Base-by-base conservation (phyloP, 2,329 filamentous ascomycete genomes). In the Monosporascus sp. region DNA sequence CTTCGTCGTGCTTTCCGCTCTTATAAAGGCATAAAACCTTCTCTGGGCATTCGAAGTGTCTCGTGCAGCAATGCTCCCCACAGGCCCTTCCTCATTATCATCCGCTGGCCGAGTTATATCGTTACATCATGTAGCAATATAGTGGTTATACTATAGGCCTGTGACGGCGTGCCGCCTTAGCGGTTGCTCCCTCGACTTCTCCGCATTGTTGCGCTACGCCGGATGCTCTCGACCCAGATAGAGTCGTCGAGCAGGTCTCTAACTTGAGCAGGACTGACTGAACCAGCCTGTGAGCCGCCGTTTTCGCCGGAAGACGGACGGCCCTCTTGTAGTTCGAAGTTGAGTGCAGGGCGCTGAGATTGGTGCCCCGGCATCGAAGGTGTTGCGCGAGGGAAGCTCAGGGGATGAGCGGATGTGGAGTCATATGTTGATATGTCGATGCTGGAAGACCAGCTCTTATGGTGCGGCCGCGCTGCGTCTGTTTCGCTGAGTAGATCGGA, bases 211-310 rank as follows among this genome's bases (percentile, higher is more conserved):
- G 94, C 91, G 73, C 91, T 96, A 57, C 91, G 81, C 58, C 91
- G 80, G 59, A 97, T 91, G 75, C 89, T 96, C 72, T 96, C 90
- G 50, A 93, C 89, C 93, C 93, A 97, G 17, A 89, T 87, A 18
- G 90, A 94, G 65, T 93, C 89, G 64, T 94, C 90, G 51, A 97
- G 79, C 66, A 94, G 88, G 60, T 91, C 85, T 69, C 92, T 83
- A 60, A 95, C 88, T 63, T 91, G 87, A 48, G 86, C 82, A 49
- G 87, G 85, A 64, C 84, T 90, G 53, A 92, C 86, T 5, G 79
- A 78, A 69, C 87, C 91, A 51, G 81, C 83, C 24, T 85, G 81
- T 44, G 14, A 14, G 22, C 86, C 75, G 61, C 82, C 82, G 65
- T 78, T 81, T 15, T 68, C 64, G 37, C 65, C 67, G 20, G 68